These are phyloP conservation scores for Emydomyces testavorans DNA, from an alignment of 2,329 filamentous ascomycete species.

Conservation along the genomic window DNA sequence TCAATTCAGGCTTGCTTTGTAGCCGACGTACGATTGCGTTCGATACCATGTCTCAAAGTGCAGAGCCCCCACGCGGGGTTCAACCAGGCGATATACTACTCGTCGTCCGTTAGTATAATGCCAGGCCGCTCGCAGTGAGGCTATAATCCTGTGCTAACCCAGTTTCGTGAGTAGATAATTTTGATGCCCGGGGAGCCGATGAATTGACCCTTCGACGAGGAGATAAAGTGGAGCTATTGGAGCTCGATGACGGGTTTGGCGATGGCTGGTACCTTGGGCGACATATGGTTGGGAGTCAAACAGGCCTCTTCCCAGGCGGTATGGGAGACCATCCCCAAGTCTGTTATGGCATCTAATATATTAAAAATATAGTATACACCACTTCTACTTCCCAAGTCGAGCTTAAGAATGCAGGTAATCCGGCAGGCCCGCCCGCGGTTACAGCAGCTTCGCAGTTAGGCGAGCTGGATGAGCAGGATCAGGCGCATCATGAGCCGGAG, in stretches of 20 bases:
- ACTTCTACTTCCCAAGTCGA: constrained; percentile 18
- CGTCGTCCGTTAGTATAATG: constrained; percentile 34
- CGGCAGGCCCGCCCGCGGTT: constrained; percentile 8
- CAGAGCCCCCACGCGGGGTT: constrained; percentile 28
- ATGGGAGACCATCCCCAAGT: constrained; percentile 14
- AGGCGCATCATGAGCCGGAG: constrained; percentile 11
- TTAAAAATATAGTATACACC: constrained; percentile 22
- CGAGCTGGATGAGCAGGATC: not conserved
- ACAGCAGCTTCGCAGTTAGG: not conserved
- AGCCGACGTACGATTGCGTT: not conserved
- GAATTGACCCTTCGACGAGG: constrained; percentile 79
- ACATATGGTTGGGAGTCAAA: constrained; percentile 32
- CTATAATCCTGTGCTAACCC: constrained; percentile 13
- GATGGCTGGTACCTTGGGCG: constrained; percentile 55
- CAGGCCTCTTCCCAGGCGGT: constrained; percentile 41
- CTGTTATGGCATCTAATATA: constrained; percentile 20
- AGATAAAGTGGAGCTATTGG: constrained; percentile 51
- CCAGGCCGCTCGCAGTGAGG: constrained; percentile 9
- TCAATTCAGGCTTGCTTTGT: not conserved
- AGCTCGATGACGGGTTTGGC: constrained; percentile 55
- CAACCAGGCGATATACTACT: constrained; percentile 35
- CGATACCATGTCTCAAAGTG: constrained; percentile 24
- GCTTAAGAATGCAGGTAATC: constrained; percentile 12
- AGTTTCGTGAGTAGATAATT: constrained; percentile 59
- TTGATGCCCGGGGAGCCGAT: constrained; percentile 79